A percentile compares a stretch with the other conserved stretches of the same genome.
Evolutionary conservation across 2,329 filamentous ascomycete species (phyloP).

Genomic region (Pseudocercospora musae): DNA sequence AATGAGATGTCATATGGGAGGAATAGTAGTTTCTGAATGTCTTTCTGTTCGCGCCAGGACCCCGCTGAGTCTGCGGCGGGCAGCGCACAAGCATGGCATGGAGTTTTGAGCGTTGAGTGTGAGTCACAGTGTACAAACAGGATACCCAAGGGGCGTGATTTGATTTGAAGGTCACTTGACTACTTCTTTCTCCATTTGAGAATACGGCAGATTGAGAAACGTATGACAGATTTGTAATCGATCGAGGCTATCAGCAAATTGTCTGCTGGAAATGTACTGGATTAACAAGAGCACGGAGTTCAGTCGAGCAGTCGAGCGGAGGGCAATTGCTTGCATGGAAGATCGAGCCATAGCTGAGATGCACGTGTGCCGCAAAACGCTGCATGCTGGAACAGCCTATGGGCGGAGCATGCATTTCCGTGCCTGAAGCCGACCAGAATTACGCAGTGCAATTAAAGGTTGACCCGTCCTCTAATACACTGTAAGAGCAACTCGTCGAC

Average conservation of each 20-base stretch:
- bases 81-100: neutral
- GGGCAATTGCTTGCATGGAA: neutral
- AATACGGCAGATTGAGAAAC: constrained; percentile 3
- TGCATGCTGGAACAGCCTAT: neutral
- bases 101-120: neutral
- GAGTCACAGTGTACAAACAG: neutral
- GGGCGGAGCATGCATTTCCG: neutral
- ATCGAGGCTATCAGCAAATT: neutral
- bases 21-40: neutral
- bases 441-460: too few relatives aligned
- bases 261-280: neutral
- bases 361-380: neutral
- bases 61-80: neutral
- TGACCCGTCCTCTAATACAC: too few relatives aligned
- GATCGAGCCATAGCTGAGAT: neutral
- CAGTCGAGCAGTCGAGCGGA: neutral
- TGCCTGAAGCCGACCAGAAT: neutral
- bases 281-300: neutral
- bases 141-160: constrained; percentile 3
- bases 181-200: neutral
- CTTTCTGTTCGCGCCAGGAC: neutral
- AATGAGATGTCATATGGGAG: neutral
- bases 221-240: neutral
- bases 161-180: neutral
- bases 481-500: too few relatives aligned